Evolutionary conservation across 2,329 filamentous ascomycete genomes (phyloP), one percentile per base, ranked within the genome.

Genomic region (Shiraia bambusicola): DNA sequence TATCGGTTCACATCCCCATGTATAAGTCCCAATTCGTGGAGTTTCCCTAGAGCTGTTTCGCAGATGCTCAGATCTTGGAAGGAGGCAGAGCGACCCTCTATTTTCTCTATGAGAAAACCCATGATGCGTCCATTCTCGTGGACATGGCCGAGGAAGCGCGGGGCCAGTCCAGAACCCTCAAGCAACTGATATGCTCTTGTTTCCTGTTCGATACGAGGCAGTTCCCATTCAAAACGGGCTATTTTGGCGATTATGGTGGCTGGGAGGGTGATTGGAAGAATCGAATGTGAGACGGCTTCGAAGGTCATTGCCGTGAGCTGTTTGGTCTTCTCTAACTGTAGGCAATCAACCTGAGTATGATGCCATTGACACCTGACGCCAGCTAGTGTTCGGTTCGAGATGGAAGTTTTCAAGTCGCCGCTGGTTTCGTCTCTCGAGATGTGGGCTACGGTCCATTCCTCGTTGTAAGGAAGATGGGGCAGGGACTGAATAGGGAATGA

Each of bases 1-100:
- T 70, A 58, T 39, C 61, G 58, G 47, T 72, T 71, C 25, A 64
- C 54, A 48, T 72, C 70, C 11, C 66, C 64, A 52, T 71, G 66
- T 22, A 67, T 17, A 31, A 69, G 28, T 25, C 63, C 57, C 27
- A 63, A 37, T 14, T 45, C 22, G 42, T 68, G 40, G 33, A 37
- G 24, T 28, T 17, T 37, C 12, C 15, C 28, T 28, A 36, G 30
- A 14, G 55, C 50, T 27, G 40, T 28, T 47, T 61, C 45, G 45
- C 69, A 69, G n/a, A 17, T 14, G 22, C 22, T 25, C 17, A 69
- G 54, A 47, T 69, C 59, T 7, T 54, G 24, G 6, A 59, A 12
- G 9, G 42, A 52, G 28, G 69, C 60, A 52, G 33, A 45, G 6
- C 40, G 32, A 28, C 59, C 65, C 32, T 69, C 54, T 24, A 67